These are phyloP conservation scores for Penicillium sp. DNA, from an alignment of 2,329 filamentous ascomycete genomes.

Conservation along the genomic window DNA sequence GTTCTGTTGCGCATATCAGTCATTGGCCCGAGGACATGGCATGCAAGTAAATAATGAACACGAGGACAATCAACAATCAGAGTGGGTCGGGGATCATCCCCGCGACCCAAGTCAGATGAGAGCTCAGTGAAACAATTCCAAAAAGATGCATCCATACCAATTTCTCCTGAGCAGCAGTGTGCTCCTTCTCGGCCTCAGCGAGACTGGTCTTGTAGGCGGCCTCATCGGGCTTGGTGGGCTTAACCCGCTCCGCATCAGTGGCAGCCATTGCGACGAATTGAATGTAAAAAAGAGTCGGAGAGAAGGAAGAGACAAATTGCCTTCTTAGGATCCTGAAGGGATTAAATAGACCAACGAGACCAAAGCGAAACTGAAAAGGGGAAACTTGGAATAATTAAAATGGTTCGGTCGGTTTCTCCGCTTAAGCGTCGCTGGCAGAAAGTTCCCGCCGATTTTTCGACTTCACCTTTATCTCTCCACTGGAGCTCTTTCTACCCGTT, in stretches of 20 bases:
- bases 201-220: slow-evolving; percentile 77
- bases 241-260: slow-evolving; percentile 48
- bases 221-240: slow-evolving; percentile 85
- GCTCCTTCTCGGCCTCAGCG: slow-evolving; percentile 80
- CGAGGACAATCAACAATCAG: slow-evolving; percentile 2
- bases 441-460: slow-evolving; percentile 29
- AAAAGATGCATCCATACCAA: slow-evolving; percentile 50
- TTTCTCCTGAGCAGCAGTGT: slow-evolving; percentile 72
- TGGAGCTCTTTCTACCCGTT: slow-evolving; percentile 9
- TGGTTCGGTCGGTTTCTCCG: slow-evolving; percentile 31
- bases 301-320: slow-evolving; percentile 12
- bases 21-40: slow-evolving; percentile 12
- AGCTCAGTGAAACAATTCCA: neutral
- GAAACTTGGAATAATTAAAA: slow-evolving; percentile 24
- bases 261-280: slow-evolving; percentile 37
- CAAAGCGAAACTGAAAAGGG: slow-evolving; percentile 24
- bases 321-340: slow-evolving; percentile 1
- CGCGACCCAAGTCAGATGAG: slow-evolving; percentile 1
- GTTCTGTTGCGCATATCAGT: slow-evolving; percentile 62
- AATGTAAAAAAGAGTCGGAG: slow-evolving; percentile 14
- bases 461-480: slow-evolving; percentile 19
- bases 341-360: slow-evolving; percentile 15
- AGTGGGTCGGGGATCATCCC: slow-evolving; percentile 5
- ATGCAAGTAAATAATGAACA: slow-evolving; percentile 5
- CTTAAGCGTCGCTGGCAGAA: slow-evolving; percentile 29